Percentiles rank a stretch among this genome's conserved stretches.
Conservation (phyloP, 2,329 filamentous ascomycete species). For the Pyricularia grisea region DNA sequence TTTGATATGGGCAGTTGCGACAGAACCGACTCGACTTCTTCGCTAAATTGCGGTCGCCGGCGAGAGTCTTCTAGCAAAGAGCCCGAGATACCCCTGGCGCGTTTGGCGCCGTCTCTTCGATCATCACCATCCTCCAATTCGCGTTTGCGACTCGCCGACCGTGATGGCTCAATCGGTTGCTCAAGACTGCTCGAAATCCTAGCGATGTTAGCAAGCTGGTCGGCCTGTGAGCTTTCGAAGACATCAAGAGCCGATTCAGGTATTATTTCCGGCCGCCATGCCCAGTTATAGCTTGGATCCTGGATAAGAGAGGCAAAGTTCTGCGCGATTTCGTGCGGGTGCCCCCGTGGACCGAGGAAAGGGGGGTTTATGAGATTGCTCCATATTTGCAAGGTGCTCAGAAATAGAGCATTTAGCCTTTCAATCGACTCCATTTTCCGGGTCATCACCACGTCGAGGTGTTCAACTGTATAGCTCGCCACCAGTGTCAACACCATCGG, state of each 20-base stretch:
- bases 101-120: background rate
- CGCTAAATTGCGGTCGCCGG: slow-evolving; percentile 5
- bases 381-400: slow-evolving; percentile 25
- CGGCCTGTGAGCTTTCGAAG: slow-evolving; percentile 31
- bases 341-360: slow-evolving; percentile 18
- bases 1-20: slow-evolving; percentile 4
- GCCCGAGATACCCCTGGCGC: background rate
- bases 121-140: slow-evolving; percentile 7
- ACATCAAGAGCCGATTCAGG: slow-evolving; percentile 40
- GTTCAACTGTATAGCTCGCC: slow-evolving; percentile 43
- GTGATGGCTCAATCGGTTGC: slow-evolving; percentile 6
- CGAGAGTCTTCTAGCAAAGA: background rate
- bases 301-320: slow-evolving; percentile 37
- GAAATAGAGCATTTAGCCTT: slow-evolving; percentile 29
- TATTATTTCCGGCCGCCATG: slow-evolving; percentile 37
- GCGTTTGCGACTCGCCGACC: slow-evolving; percentile 29
- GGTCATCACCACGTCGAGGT: slow-evolving; percentile 38
- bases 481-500: slow-evolving; percentile 40
- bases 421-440: slow-evolving; percentile 30
- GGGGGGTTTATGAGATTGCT: slow-evolving; percentile 29
- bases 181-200: slow-evolving; percentile 12
- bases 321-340: slow-evolving; percentile 36
- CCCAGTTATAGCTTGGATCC: slow-evolving; percentile 25
- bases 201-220: slow-evolving; percentile 9
- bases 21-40: slow-evolving; percentile 7